phyloP scores from a whole-genome alignment of 2,329 filamentous ascomycete species.

The Xylariaceae sp. region DNA sequence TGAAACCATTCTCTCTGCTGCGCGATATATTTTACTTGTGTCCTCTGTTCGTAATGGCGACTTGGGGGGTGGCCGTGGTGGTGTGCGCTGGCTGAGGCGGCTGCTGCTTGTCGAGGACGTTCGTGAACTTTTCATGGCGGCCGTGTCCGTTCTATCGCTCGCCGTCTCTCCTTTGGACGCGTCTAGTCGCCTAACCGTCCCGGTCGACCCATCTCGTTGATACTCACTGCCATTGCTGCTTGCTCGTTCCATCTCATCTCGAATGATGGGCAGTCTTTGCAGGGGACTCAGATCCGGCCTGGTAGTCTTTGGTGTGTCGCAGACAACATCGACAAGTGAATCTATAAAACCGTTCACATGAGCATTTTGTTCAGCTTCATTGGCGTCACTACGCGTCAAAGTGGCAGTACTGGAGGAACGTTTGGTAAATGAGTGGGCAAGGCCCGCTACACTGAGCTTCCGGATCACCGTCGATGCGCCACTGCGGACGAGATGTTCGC shows the following conservation, averaged over 20 bases:
- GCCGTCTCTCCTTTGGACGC: constrained; percentile 21
- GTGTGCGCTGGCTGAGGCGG: constrained; percentile 14
- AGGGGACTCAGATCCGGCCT: constrained; percentile 18
- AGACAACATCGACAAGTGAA: constrained; percentile 21
- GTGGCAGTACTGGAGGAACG: constrained; percentile 59
- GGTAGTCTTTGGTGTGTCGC: constrained; percentile 18
- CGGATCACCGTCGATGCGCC: constrained; percentile 86
- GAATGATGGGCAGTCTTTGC: constrained; percentile 30
- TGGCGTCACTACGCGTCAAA: constrained; percentile 31
- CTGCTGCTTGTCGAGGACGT: constrained; percentile 21
- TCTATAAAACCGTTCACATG: constrained; percentile 23
- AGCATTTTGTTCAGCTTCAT: constrained; percentile 28
- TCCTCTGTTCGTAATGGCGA: constrained; percentile 25
- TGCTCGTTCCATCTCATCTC: constrained; percentile 28
- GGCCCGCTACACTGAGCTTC: constrained; percentile 79
- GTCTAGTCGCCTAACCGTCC: constrained; percentile 26
- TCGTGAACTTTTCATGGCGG: constrained; percentile 13
- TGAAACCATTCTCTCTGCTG: constrained; percentile 13
- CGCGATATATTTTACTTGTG: constrained; percentile 28
- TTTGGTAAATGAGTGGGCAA: constrained; percentile 72
- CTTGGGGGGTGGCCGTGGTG: constrained; percentile 24
- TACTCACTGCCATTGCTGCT: constrained; percentile 20
- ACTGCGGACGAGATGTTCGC: constrained; percentile 70
- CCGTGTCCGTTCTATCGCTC: constrained; percentile 14
- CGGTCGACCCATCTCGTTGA: constrained; percentile 11